Base-by-base conservation (phyloP, 23 red algal genomes). In the Cyanidioschyzon merolae region DNA sequence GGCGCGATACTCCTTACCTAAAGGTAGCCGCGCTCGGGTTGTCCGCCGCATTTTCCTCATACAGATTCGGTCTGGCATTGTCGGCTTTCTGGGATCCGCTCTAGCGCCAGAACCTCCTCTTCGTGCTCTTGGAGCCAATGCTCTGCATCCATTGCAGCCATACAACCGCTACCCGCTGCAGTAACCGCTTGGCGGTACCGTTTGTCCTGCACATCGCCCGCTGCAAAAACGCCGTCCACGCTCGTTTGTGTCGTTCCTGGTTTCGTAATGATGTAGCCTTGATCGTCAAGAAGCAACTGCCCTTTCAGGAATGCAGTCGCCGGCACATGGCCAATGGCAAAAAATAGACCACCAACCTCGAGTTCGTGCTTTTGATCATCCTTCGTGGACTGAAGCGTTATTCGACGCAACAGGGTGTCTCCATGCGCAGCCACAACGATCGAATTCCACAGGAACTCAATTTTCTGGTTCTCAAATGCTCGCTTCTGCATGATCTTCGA, bases 401-500 rank as follows among this genome's bases (percentile, higher is more conserved):
- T 79, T 25, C 74, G 76, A 40, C 79, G 37, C 78, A 96, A 30
- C 58, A 96, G 39, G 0, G 83, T 85, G n/a, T 88, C 88, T 24
- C 92, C 92, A 24, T 87, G 85, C 27, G 76, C 92, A 35, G 83
- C 88, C 2, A 76, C 85, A 0, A 96, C 92, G 26, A 86, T 76
- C 32, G 77, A 68, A 39, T 87, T 90, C 71, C 83, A 96, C 24
- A 90, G 40, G 50, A 96, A 83, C 75, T 85, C 80, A 18, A 96
- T 85, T 32, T 90, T 90, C 1, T 71, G 84, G 38, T 90, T 76
- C 41, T 76, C 82, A 26, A 76, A 40, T 2, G 92, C 92, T 31
- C 92, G 63, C 58, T 77, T 77, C n/a, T 96, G 92, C 92, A 96
- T 96, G 37, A 91, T 84, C 57, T 90, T 90, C 39, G 83, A 88